A percentile compares a stretch with the other conserved stretches of the same genome.
Evolutionary conservation across 192 early-diverging fungal genomes (phyloP).

Genomic region (Entomortierella chlamydospora): DNA sequence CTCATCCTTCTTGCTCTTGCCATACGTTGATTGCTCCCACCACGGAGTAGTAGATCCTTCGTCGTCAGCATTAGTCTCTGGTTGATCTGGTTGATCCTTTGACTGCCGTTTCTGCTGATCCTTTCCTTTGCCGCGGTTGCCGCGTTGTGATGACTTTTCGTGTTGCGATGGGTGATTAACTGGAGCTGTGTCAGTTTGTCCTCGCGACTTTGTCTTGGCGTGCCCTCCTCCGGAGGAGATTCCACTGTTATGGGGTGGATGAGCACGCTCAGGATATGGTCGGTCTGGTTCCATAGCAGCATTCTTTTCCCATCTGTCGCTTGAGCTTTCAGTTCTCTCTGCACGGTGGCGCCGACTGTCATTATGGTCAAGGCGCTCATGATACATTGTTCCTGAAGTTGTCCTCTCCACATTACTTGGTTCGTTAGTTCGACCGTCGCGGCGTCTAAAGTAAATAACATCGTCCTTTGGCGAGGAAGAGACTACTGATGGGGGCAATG

Average conservation of each 20-base stretch:
- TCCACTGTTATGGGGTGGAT: background rate
- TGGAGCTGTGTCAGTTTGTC: background rate
- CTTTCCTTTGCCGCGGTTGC: slow-evolving; percentile 37
- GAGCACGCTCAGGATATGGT: slow-evolving; percentile 29
- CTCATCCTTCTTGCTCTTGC: slow-evolving; percentile 32
- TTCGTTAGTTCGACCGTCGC: slow-evolving; percentile 16
- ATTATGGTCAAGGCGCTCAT: slow-evolving; percentile 27
- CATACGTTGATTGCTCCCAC: slow-evolving; percentile 52
- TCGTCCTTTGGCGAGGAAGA: slow-evolving; percentile 31
- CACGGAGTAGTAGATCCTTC: slow-evolving; percentile 18
- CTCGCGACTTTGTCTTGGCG: slow-evolving; percentile 5
- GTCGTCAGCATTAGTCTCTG: background rate
- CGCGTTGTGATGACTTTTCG: slow-evolving; percentile 14
- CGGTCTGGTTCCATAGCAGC: slow-evolving; percentile 8
- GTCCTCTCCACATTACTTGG: background rate
- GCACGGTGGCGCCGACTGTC: background rate
- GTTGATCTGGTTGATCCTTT: slow-evolving; percentile 15
- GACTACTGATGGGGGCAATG: background rate
- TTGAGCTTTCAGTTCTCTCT: background rate
- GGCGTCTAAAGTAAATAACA: slow-evolving; percentile 29
- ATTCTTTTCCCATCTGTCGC: slow-evolving; percentile 37
- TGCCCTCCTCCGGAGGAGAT: background rate
- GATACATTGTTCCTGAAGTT: slow-evolving; percentile 35
- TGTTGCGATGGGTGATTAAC: background rate
- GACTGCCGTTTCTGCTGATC: slow-evolving; percentile 29